A percentile compares a stretch with the other conserved stretches of the same genome.
phyloP scores from a whole-genome alignment of 306 rosid genomes.

The Dalbergia cochinchinensis region DNA sequence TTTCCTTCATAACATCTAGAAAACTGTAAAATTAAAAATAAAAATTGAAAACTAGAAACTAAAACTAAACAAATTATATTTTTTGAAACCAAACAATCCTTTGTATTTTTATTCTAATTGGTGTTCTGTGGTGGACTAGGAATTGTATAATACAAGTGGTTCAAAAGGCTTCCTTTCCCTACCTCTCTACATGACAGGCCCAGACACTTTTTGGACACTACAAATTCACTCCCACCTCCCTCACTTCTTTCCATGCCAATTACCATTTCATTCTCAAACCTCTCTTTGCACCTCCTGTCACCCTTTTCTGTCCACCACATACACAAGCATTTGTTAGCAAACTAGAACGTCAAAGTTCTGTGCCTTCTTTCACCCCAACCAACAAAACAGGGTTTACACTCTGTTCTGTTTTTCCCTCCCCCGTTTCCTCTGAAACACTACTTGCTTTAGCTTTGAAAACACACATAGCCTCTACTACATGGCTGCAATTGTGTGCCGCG shows the following conservation, averaged over 20 bases:
- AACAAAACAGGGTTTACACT: constrained; percentile 9
- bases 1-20: too few relatives aligned
- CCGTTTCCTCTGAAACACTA: not conserved
- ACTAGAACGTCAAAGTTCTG: not conserved
- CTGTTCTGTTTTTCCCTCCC: constrained; percentile 18
- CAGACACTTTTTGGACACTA: constrained; percentile 73
- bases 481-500: constrained; percentile 78
- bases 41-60: too few relatives aligned
- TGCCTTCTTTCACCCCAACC: not conserved
- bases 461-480: constrained; percentile 41
- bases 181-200: constrained; percentile 32
- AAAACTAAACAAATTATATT: too few relatives aligned
- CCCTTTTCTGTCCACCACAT: not conserved
- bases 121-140: constrained; percentile 50
- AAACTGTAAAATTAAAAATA: too few relatives aligned
- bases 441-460: not conserved
- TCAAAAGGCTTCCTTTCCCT: constrained; percentile 40
- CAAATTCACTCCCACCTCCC: constrained; percentile 67
- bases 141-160: constrained; percentile 68
- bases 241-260: constrained; percentile 60
- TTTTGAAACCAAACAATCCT: too few relatives aligned
- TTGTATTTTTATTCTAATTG: not conserved
- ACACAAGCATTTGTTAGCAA: constrained; percentile 26
- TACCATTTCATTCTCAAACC: not conserved
- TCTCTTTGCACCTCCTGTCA: not conserved